These are phyloP conservation scores for Podaxis sp. DNA, from an alignment of 768 basidiomycete genomes.

Conservation along the genomic window DNA sequence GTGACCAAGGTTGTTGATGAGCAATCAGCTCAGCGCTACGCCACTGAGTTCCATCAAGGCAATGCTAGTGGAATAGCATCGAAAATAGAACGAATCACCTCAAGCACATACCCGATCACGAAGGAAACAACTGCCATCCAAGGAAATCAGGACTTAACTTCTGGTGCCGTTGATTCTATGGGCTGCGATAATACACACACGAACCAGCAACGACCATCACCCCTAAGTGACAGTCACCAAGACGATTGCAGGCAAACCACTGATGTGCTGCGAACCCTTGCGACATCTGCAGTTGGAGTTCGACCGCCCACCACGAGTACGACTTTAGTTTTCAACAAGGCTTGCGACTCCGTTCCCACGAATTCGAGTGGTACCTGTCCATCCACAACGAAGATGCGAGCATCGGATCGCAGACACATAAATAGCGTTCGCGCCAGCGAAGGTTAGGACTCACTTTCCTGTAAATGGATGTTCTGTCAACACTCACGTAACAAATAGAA, in stretches of 20 bases:
- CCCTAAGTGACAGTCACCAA: slow-evolving; percentile 6
- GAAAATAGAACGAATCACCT: neutral
- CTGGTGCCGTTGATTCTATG: neutral
- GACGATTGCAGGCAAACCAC: neutral
- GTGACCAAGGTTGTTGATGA: slow-evolving; percentile 1
- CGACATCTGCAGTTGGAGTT: neutral
- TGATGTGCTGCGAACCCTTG: neutral
- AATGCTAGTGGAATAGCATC: neutral
- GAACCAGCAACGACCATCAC: slow-evolving; percentile 7
- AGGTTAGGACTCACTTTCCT: slow-evolving; percentile 8
- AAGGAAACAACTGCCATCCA: neutral
- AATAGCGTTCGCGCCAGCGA: neutral
- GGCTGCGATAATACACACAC: neutral
- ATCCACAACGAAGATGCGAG: neutral
- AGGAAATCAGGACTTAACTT: neutral
- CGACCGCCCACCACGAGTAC: neutral
- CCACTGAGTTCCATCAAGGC: neutral
- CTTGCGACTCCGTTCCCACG: neutral
- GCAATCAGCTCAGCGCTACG: neutral
- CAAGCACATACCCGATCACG: neutral
- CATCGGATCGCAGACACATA: neutral
- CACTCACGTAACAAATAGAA: slow-evolving; percentile 10
- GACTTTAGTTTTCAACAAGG: neutral
- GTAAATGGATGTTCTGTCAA: neutral
- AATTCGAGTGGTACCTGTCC: neutral